Conservation (phyloP, 441 rosid genomes). For the Adansonia grandidieri region DNA sequence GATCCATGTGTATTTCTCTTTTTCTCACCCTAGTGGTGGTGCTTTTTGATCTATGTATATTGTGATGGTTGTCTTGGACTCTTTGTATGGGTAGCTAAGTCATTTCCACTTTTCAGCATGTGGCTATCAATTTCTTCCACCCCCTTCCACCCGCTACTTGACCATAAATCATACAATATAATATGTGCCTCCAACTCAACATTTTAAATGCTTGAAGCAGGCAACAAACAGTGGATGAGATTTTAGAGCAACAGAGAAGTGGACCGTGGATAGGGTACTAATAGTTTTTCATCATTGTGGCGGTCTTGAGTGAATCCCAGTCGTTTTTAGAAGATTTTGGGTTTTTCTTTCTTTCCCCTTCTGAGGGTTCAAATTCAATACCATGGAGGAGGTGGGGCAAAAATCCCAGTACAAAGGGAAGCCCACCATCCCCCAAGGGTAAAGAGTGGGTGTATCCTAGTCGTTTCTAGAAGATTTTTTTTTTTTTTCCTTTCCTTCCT, state of each 20-base stretch:
- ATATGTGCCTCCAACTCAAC: background rate
- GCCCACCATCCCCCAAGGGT: background rate
- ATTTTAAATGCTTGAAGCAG: background rate
- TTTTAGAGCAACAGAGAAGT: background rate
- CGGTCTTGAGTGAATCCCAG: no score
- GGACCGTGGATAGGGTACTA: background rate
- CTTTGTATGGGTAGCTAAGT: background rate
- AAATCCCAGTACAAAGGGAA: background rate
- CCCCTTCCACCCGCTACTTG: background rate
- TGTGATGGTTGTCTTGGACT: slow-evolving; percentile 2
- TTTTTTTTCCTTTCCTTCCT: no score
- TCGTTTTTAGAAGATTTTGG: no score
- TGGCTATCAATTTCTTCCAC: background rate
- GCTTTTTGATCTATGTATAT: slow-evolving; percentile 9
- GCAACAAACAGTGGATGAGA: background rate
- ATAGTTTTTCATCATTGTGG: background rate
- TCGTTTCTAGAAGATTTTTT: no score
- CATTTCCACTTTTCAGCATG: background rate
- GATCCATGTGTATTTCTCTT: background rate
- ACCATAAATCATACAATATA: background rate
- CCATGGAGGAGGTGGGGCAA: background rate
- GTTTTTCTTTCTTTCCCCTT: no score
- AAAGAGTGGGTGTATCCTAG: background rate
- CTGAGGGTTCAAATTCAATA: background rate
- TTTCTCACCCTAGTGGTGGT: background rate